These are phyloP conservation scores for Aureobasidium sp. DNA, from an alignment of 2,329 filamentous ascomycete species.

Conservation along the genomic window DNA sequence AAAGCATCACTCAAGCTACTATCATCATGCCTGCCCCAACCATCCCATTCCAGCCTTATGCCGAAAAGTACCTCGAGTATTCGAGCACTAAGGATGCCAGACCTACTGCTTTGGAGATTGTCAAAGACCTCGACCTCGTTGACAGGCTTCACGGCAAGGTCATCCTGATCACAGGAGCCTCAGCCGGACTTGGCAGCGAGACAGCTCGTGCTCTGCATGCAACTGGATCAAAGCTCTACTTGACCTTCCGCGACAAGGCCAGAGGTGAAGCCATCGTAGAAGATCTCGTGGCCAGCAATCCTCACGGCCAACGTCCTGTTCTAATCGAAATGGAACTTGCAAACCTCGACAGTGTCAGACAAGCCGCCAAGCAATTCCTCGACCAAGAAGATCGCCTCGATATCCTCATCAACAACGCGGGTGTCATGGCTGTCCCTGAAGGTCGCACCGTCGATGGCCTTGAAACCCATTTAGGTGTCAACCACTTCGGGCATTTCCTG, in stretches of 20 bases:
- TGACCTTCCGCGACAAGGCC: slow-evolving; percentile 37
- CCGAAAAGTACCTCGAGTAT: slow-evolving; percentile 23
- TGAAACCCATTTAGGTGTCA: slow-evolving; percentile 48
- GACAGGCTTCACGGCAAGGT: slow-evolving; percentile 33
- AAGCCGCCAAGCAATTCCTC: slow-evolving; percentile 30
- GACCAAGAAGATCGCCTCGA: slow-evolving; percentile 29
- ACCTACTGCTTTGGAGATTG: slow-evolving; percentile 24
- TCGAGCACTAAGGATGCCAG: slow-evolving; percentile 25
- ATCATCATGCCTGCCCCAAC: slow-evolving; percentile 22
- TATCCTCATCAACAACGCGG: slow-evolving; percentile 41
- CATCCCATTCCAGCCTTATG: slow-evolving; percentile 25
- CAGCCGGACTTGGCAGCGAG: slow-evolving; percentile 40
- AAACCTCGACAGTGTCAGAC: slow-evolving; percentile 29
- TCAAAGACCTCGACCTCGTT: slow-evolving; percentile 25
- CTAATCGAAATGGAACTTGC: slow-evolving; percentile 28
- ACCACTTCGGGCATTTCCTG: slow-evolving; percentile 50
- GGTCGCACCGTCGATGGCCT: slow-evolving; percentile 39
- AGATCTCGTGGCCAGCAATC: slow-evolving; percentile 19
- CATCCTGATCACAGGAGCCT: slow-evolving; percentile 40
- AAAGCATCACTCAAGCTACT: background rate
- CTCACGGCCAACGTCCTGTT: slow-evolving; percentile 18
- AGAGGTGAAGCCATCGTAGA: slow-evolving; percentile 33
- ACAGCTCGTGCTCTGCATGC: slow-evolving; percentile 39
- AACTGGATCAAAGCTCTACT: slow-evolving; percentile 41
- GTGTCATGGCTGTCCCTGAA: slow-evolving; percentile 37